A percentile compares a stretch with the other conserved stretches of the same genome.
These are phyloP conservation scores for Pseudovirgaria hyperparasitica DNA, from an alignment of 2,329 filamentous ascomycete species.

Conservation along the genomic window DNA sequence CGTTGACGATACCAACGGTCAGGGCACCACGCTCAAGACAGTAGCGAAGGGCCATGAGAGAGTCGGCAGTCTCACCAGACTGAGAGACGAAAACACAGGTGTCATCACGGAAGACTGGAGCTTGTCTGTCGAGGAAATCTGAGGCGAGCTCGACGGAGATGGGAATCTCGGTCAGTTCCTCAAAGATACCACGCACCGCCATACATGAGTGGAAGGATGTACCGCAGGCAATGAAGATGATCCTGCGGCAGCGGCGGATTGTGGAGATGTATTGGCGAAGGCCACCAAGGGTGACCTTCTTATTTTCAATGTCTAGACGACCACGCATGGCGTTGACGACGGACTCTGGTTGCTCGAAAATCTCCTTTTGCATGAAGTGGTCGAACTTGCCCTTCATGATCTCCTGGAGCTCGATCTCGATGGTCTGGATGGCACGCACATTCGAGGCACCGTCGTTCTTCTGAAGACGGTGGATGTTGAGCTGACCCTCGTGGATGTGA, in stretches of 20 bases:
- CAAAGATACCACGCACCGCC: slow-evolving; percentile 95
- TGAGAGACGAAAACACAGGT: slow-evolving; percentile 98
- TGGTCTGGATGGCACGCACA: slow-evolving; percentile 93
- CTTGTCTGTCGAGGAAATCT: slow-evolving; percentile 93
- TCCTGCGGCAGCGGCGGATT: slow-evolving; percentile 88
- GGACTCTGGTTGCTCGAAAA: slow-evolving; percentile 98
- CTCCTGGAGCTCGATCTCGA: slow-evolving; percentile 97
- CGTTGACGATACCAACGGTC: slow-evolving; percentile 97
- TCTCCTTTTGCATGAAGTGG: slow-evolving; percentile 99
- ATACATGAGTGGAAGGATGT: slow-evolving; percentile 99
- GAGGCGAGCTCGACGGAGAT: slow-evolving; percentile 95
- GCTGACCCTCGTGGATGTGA: slow-evolving; percentile 95
- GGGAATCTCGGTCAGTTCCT: slow-evolving; percentile 95
- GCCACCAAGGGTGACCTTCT: slow-evolving; percentile 89
- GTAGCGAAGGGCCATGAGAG: slow-evolving; percentile 91
- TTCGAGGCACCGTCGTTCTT: slow-evolving; percentile 96
- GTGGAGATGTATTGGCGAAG: slow-evolving; percentile 92
- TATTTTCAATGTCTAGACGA: slow-evolving; percentile 85
- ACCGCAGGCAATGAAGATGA: slow-evolving; percentile 98
- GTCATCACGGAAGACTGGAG: slow-evolving; percentile 97
- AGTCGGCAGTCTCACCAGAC: slow-evolving; percentile 96
- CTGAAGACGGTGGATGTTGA: slow-evolving; percentile 96
- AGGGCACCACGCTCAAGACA: slow-evolving; percentile 94
- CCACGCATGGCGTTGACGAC: slow-evolving; percentile 99
- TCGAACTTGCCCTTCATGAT: slow-evolving; percentile 99